Evolutionary conservation across 148 eudicot species (phyloP).

Genomic region (Limonium bicolor): DNA sequence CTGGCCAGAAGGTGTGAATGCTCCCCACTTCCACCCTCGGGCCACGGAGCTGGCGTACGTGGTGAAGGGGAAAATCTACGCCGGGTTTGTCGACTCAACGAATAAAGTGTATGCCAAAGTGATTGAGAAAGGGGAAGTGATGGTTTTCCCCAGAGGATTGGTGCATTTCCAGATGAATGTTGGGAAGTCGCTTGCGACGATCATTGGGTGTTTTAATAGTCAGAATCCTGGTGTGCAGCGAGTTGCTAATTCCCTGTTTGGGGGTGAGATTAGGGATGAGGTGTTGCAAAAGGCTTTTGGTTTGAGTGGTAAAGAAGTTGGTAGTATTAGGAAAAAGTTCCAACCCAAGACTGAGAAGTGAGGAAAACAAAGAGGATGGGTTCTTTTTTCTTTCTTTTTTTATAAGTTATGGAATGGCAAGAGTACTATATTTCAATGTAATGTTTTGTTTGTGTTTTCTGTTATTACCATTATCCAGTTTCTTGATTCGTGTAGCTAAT

Average conservation of each 20-base stretch:
- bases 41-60: slow-evolving; percentile 70
- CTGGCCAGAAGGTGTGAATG: slow-evolving; percentile 39
- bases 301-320: slow-evolving; percentile 34
- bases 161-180: slow-evolving; percentile 82
- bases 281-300: slow-evolving; percentile 76
- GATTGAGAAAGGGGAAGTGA: slow-evolving; percentile 67
- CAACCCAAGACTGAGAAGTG: slow-evolving; percentile 2
- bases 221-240: slow-evolving; percentile 70
- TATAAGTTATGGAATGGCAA: too few relatives aligned
- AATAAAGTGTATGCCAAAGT: slow-evolving; percentile 58
- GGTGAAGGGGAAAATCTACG: slow-evolving; percentile 47
- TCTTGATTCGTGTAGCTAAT: too few relatives aligned
- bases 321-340: slow-evolving; percentile 7
- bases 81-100: slow-evolving; percentile 60
- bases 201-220: slow-evolving; percentile 68
- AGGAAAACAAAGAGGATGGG: too few relatives aligned
- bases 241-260: slow-evolving; percentile 51
- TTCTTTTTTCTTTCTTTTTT: too few relatives aligned
- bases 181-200: slow-evolving; percentile 43
- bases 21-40: slow-evolving; percentile 75
- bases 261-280: slow-evolving; percentile 40
- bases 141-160: slow-evolving; percentile 76
- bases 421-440: too few relatives aligned
- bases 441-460: too few relatives aligned
- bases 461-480: too few relatives aligned